Evolutionary conservation across 75 land plant species (phyloP).

Genomic region (Isoetes taiwanensis): DNA sequence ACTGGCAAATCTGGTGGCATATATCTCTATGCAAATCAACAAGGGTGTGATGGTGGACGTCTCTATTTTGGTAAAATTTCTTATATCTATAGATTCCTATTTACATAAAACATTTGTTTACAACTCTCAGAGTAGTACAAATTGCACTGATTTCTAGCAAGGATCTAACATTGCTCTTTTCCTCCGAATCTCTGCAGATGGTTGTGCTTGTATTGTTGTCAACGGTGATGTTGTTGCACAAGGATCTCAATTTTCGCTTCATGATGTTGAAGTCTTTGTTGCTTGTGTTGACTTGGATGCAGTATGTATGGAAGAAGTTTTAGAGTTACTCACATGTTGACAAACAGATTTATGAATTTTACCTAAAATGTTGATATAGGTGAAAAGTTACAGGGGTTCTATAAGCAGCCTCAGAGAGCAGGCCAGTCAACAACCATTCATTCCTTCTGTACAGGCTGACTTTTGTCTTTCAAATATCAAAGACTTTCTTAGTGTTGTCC

Average conservation of each 20-base stretch:
- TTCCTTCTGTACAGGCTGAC: slow-evolving; percentile 47
- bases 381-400: slow-evolving; percentile 67
- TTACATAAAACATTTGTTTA: no score
- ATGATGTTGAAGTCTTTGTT: slow-evolving; percentile 78
- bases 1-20: slow-evolving; percentile 83
- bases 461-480: slow-evolving; percentile 40
- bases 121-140: no score
- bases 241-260: slow-evolving; percentile 90
- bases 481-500: slow-evolving; percentile 31
- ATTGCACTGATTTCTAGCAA: no score
- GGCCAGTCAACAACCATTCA: slow-evolving; percentile 53
- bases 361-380: no score
- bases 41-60: slow-evolving; percentile 99
- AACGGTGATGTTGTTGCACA: slow-evolving; percentile 97
- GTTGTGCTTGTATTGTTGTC: slow-evolving; percentile 70
- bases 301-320: no score
- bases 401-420: slow-evolving; percentile 86
- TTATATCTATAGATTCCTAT: no score
- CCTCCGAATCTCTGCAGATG: slow-evolving; percentile 43
- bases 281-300: slow-evolving; percentile 84
- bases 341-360: no score
- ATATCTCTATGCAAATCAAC: slow-evolving; percentile 90
- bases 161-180: no score
- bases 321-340: no score
- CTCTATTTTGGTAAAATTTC: slow-evolving; percentile 94